Evolutionary conservation across 495 filamentous ascomycete genomes (phyloP).

Genomic region (Lentithecium fluviatile): DNA sequence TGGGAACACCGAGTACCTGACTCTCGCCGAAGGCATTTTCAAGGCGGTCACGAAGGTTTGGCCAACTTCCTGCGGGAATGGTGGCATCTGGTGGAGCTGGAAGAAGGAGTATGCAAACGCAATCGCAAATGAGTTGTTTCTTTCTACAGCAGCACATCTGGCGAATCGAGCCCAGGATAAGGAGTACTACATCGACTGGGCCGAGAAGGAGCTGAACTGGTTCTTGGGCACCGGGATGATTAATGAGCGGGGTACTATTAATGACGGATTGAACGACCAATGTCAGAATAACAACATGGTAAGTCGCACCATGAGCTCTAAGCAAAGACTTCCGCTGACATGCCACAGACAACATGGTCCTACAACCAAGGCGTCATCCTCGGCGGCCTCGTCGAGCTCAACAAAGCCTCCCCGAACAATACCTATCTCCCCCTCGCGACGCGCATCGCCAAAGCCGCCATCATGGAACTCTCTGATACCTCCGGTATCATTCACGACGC

Average conservation of each 20-base stretch:
- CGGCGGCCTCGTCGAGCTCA: constrained; percentile 70
- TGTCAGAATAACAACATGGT: constrained; percentile 64
- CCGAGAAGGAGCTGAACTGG: constrained; percentile 63
- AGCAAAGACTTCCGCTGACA: not conserved
- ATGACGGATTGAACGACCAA: constrained; percentile 62
- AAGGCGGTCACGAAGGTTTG: constrained; percentile 51
- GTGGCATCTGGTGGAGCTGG: constrained; percentile 70
- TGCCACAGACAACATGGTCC: constrained; percentile 38
- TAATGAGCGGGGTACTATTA: constrained; percentile 62
- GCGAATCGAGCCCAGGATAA: constrained; percentile 60
- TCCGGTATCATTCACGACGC: constrained; percentile 64
- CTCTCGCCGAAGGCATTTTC: constrained; percentile 58
- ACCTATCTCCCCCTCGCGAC: constrained; percentile 50
- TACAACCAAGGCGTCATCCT: constrained; percentile 84
- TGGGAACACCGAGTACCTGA: constrained; percentile 33
- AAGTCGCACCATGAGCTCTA: too few relatives aligned
- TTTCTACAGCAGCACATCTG: constrained; percentile 66
- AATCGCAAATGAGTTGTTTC: constrained; percentile 74
- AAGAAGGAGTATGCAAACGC: constrained; percentile 61
- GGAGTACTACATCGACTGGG: constrained; percentile 57
- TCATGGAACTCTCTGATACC: constrained; percentile 54
- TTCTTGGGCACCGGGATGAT: constrained; percentile 66
- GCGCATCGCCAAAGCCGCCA: constrained; percentile 58
- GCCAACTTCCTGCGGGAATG: constrained; percentile 49
- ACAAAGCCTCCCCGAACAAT: constrained; percentile 50